Base-by-base conservation (phyloP, 768 basidiomycete genomes). In the Naganishia kalamii region DNA sequence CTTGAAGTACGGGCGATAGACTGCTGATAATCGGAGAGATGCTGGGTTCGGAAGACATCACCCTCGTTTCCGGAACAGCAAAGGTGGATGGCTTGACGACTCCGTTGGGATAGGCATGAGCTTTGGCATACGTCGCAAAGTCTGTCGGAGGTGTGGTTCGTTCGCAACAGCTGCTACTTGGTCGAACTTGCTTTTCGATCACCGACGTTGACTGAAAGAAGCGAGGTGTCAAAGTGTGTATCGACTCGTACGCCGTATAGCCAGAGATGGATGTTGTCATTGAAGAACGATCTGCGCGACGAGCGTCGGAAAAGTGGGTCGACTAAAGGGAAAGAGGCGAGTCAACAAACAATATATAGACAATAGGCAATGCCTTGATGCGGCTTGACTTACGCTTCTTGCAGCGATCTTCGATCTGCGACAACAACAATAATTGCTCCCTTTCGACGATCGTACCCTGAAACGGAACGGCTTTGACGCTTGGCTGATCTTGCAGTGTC, bases 1-100 rank as follows among this genome's bases (percentile, higher is more conserved):
- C 35, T 27, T 57, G 54, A 12, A 57, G 54, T 15, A n/a, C n/a
- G 10, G 33, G 54, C 13, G 54, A 57, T 21, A 57, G 54, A n/a
- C 30, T 57, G n/a, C n/a, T 37, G 1, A 35, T n/a, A n/a, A n/a
- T n/a, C n/a, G n/a, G n/a, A n/a, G n/a, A n/a, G n/a, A n/a, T n/a
- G n/a, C n/a, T 33, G 6, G 23, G 33, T n/a, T 23, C 5, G 11
- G 33, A 13, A 4, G 33, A 12, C 54, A 57, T 7, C 21, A n/a
- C 35, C 35, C 19, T 57, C 5, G 54, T 7, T 57, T 23, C 33
- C 11, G 33, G 21, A 15, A 40, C 19, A 23, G 23, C 21, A 21
- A 23, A 21, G 51, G 19, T 35, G 29, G 21, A 21, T n/a, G 35
- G 25, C 15, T n/a, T 19, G 51, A n/a, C 21, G 32, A 52, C 2